Base-by-base conservation (phyloP, 2,329 filamentous ascomycete species). In the Septoria petroselini region DNA sequence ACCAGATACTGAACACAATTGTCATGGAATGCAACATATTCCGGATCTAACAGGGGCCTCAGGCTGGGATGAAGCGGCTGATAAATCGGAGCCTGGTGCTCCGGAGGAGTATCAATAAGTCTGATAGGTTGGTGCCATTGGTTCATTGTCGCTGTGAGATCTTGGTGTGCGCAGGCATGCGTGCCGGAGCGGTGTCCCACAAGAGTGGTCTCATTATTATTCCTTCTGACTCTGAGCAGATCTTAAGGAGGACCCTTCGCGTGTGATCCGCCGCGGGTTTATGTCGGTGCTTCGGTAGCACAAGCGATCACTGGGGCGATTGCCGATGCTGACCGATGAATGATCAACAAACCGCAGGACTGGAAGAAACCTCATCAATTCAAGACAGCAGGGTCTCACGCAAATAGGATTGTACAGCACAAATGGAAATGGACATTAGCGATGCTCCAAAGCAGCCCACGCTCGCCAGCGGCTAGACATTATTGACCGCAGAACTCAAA, bases 21-120 rank as follows among this genome's bases (percentile, higher is more conserved):
- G 14, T 58, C 56, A 31, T 58, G 54, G 39, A 54, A 58, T 19
- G 43, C 43, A 18, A 57, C 54, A 44, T 58, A 58, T 40, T 58
- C 53, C 12, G 54, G 54, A 30, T 58, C 56, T 15, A 58, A 25
- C 7, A 52, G 40, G 7, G 42, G 39, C n/a, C 53, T 37, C 6
- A 58, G 54, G 37, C 19, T 39, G 12, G 51, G 54, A 27, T 58
- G 46, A 5, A 58, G 41, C 3, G 54, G 56, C 43, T 58, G 54
- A 15, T 52, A 40, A 14, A 48, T 15, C 12, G 45, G 21, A 18
- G 27, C 18, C n/a, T 39, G 45, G 17, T 39, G 39, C 21, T 40
- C 31, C 12, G 40, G 42, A 17, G 49, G 49, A 29, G 49, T 27
- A 31, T 34, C 44, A 31, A 23, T 27, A 19, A 37, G 41, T 31